Evolutionary conservation across 495 filamentous ascomycete species (phyloP).

Genomic region (Podospora sp.): DNA sequence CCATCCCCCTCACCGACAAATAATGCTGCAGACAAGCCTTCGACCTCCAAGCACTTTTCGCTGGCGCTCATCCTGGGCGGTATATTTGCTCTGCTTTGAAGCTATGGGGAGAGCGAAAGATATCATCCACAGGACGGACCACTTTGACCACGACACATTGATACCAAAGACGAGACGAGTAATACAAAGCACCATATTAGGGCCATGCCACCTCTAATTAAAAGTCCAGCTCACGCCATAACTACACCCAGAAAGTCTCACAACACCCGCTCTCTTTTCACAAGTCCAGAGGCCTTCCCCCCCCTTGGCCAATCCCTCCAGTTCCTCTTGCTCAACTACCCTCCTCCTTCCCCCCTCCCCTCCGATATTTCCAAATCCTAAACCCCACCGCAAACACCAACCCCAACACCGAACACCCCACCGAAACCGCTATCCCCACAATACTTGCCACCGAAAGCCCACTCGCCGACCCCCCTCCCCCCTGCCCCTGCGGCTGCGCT

Average conservation of each 20-base stretch:
- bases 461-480: neutral
- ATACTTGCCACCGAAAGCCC: neutral
- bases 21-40: neutral
- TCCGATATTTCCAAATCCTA: neutral
- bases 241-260: too few species aligned
- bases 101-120: neutral
- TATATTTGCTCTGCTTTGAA: neutral
- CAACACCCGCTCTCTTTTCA: too few species aligned
- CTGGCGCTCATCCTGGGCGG: neutral
- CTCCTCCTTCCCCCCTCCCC: neutral
- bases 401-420: neutral
- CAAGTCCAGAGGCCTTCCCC: too few species aligned
- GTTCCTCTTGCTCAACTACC: too few species aligned
- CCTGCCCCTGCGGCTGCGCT: neutral
- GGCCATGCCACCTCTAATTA: too few species aligned
- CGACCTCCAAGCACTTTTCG: neutral
- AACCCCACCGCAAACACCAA: neutral
- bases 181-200: too few species aligned
- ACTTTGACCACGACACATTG: too few species aligned
- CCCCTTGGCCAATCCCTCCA: too few species aligned
- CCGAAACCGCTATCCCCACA: slow-evolving; percentile 4
- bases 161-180: too few species aligned
- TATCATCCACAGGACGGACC: neutral
- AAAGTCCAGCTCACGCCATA: too few species aligned
- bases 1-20: neutral